Evolutionary conservation across 345 rosid species (phyloP).

Genomic region (Angophora floribunda): DNA sequence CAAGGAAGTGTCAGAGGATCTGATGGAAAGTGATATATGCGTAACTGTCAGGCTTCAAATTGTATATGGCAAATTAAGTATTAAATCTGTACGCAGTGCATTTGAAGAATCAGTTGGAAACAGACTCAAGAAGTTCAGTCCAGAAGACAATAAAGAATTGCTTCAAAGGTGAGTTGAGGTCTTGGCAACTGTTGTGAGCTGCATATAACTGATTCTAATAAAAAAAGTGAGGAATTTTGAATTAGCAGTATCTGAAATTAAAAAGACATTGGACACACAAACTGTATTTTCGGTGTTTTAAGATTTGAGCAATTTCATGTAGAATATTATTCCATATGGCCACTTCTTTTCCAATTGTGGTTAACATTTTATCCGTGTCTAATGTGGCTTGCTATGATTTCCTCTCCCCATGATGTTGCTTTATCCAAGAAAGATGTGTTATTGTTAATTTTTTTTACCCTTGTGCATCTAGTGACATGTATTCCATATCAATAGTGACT

Average conservation of each 20-base stretch:
- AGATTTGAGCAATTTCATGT: not conserved
- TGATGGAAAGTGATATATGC: conserved; percentile 56
- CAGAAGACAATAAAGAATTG: conserved; percentile 48
- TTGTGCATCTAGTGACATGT: not conserved
- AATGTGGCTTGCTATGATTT: not conserved
- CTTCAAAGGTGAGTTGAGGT: conserved; percentile 51
- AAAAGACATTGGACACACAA: not conserved
- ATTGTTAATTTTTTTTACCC: not conserved
- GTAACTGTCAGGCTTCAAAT: conserved; percentile 79
- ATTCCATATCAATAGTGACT: not conserved
- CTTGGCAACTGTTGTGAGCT: not conserved
- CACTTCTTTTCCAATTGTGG: not conserved
- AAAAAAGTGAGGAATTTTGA: not conserved
- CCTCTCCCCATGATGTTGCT: not conserved
- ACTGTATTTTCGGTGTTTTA: not conserved
- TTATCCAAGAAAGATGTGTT: not conserved
- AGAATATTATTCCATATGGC: not conserved
- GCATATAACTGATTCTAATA: not conserved
- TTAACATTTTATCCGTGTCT: not conserved
- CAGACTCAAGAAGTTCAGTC: conserved; percentile 67
- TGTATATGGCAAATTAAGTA: conserved; percentile 61
- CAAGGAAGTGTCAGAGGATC: conserved; percentile 41
- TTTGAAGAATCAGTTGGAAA: conserved; percentile 81
- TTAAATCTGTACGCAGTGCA: conserved; percentile 65
- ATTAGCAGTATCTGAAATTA: not conserved